Conservation (phyloP, 2,329 filamentous ascomycete genomes). For the Fusarium staphyleae region DNA sequence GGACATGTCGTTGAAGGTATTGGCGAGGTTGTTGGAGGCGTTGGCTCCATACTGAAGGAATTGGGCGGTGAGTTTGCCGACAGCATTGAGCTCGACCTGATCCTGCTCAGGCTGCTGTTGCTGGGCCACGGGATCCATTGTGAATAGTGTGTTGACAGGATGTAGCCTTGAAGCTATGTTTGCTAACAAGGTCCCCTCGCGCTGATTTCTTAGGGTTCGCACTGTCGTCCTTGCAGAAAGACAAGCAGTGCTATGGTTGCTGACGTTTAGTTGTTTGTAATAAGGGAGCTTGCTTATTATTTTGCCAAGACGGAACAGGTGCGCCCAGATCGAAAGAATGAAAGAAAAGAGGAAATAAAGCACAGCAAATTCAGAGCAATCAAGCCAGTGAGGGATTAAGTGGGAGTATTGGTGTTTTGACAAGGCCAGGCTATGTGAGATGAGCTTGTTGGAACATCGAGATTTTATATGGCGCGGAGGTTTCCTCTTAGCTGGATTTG, state of each 20-base stretch:
- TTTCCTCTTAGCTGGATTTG: conserved; percentile 29
- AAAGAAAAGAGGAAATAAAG: background rate
- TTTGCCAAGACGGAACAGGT: background rate
- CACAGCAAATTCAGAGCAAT: background rate
- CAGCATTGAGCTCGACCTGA: conserved; percentile 43
- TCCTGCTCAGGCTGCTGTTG: conserved; percentile 39
- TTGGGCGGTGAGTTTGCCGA: conserved; percentile 46
- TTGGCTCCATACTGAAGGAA: conserved; percentile 49
- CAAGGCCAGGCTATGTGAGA: conserved; percentile 8
- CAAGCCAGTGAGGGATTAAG: background rate
- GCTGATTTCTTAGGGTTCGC: background rate
- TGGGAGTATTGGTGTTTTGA: background rate
- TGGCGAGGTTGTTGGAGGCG: conserved; percentile 56
- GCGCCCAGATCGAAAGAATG: background rate
- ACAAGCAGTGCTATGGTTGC: background rate
- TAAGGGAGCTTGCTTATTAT: background rate
- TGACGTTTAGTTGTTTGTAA: background rate
- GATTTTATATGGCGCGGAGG: conserved; percentile 39
- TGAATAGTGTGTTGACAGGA: background rate
- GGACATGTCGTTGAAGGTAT: conserved; percentile 59
- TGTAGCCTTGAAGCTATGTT: background rate
- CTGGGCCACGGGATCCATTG: conserved; percentile 39
- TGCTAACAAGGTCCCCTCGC: background rate
- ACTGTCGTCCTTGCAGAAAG: background rate
- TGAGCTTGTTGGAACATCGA: conserved; percentile 29